Base-by-base conservation (phyloP, 2,329 filamentous ascomycete species). In the Ophiostoma perfectum region DNA sequence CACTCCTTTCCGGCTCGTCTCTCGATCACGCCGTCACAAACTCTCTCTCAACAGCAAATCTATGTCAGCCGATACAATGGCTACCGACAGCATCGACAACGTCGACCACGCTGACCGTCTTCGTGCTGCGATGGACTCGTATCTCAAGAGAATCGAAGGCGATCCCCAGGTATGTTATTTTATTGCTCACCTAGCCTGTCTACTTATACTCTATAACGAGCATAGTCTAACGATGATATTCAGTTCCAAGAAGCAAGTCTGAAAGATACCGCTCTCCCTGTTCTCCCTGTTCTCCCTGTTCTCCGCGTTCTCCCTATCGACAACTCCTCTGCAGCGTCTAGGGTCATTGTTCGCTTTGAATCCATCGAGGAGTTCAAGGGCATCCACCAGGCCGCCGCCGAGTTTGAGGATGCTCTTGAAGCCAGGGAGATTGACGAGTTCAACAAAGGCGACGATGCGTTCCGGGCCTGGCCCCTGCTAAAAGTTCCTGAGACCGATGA, bases 391-490 rank as follows among this genome's bases (percentile, higher is more conserved):
- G 39, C 67, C 1, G 73, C 70, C 0, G 67, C 70, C 8, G 66
- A 71, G 38, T 71, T 65, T 11, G 73, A 74, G 11, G 66, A 72
- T 4, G 60, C 63, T 0, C n/a, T 69, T 0, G 72, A 74, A 36
- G 14, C 42, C 27, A 71, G 76, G 39, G 77, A 76, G 8, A 70
- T 78, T 0, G 73, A 75, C 3, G 71, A 74, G 12, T 78, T 78
- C 74, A 80, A 81, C 73, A 75, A 74, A 41, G 72, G 74, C 16
- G 72, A 77, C 0, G 63, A 44, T 9, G 18, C 49, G 0, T 71
- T 71, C 68, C 65, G 66, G 2, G 72, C 70, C 1, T 74, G 73
- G 73, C 49, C 70, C 5, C 44, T 73, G 1, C 4, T 70, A 7
- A 63, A 64, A 1, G 27, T 71, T 2, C 66, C 70, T 2, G 45